Evolutionary conservation across 2,329 filamentous ascomycete genomes (phyloP).

Genomic region (Remersonia thermophila): DNA sequence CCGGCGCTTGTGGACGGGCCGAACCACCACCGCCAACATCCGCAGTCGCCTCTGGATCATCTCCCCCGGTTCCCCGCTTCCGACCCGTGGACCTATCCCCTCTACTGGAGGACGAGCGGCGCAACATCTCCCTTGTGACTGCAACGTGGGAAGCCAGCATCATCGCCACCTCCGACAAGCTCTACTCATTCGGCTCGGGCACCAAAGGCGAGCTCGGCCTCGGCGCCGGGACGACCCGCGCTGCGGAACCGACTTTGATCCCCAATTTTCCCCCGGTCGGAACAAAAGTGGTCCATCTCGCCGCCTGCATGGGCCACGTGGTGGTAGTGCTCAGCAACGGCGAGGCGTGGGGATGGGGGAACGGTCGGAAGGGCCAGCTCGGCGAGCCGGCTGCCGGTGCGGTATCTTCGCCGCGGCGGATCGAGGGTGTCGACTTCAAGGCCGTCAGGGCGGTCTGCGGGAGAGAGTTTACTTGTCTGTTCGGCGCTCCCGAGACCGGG

Average conservation of each 20-base stretch:
- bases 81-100: conserved; percentile 24
- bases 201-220: conserved; percentile 62
- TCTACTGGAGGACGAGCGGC: no score
- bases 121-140: conserved; percentile 35
- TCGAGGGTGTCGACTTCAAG: conserved; percentile 48
- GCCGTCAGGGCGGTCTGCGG: conserved; percentile 62
- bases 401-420: conserved; percentile 47
- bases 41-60: conserved; percentile 13
- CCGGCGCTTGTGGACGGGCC: conserved; percentile 39
- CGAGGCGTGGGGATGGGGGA: conserved; percentile 78
- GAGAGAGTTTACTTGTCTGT: conserved; percentile 71
- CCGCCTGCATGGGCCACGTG: conserved; percentile 67
- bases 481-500: conserved; percentile 43
- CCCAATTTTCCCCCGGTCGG: conserved; percentile 50
- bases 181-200: conserved; percentile 56
- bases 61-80: conserved; percentile 22
- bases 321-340: conserved; percentile 64
- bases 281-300: conserved; percentile 48
- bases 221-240: conserved; percentile 38
- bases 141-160: conserved; percentile 72
- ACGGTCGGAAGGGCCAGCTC: conserved; percentile 72
- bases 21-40: no score
- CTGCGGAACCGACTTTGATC: conserved; percentile 36
- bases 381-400: conserved; percentile 43
- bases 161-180: conserved; percentile 37